Percentiles rank a stretch among this genome's conserved stretches.
Evolutionary conservation across 352 stramenopile genomes (phyloP).

Genomic region (Halophytophthora polymorphica): DNA sequence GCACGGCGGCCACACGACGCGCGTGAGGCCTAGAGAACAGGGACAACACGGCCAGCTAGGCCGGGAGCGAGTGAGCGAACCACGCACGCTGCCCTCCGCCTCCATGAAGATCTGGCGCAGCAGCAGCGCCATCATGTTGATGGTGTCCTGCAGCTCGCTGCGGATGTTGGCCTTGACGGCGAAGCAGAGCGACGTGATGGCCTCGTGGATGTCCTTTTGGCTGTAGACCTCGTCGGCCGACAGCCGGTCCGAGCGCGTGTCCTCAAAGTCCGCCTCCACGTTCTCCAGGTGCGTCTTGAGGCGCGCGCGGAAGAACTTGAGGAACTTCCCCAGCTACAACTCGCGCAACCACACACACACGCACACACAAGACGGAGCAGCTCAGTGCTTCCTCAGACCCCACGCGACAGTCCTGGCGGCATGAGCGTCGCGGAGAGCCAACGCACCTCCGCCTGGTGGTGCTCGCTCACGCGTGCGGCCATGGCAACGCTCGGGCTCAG

Average conservation of each 20-base stretch:
- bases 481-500: too few species aligned
- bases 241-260: conserved; percentile 77
- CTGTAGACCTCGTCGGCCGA: conserved; percentile 82
- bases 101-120: conserved; percentile 76
- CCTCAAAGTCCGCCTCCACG: conserved; percentile 82
- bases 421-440: too few species aligned
- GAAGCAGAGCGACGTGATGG: conserved; percentile 73
- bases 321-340: conserved; percentile 80
- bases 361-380: too few species aligned
- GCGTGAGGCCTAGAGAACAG: too few species aligned
- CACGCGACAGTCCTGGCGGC: neutral
- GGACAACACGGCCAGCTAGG: too few species aligned
- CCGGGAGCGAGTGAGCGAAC: neutral
- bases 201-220: conserved; percentile 78
- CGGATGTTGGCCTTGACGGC: conserved; percentile 76
- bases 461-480: conserved; percentile 31
- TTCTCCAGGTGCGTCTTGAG: conserved; percentile 75
- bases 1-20: too few species aligned
- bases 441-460: conserved; percentile 68
- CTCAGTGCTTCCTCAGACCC: too few species aligned
- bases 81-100: conserved; percentile 57
- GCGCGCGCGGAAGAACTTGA: conserved; percentile 85
- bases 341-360: neutral
- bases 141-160: conserved; percentile 77
- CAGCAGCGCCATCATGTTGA: conserved; percentile 87